Evolutionary conservation across 257 asterid species (phyloP).

Genomic region (Marsdenia floribunda): DNA sequence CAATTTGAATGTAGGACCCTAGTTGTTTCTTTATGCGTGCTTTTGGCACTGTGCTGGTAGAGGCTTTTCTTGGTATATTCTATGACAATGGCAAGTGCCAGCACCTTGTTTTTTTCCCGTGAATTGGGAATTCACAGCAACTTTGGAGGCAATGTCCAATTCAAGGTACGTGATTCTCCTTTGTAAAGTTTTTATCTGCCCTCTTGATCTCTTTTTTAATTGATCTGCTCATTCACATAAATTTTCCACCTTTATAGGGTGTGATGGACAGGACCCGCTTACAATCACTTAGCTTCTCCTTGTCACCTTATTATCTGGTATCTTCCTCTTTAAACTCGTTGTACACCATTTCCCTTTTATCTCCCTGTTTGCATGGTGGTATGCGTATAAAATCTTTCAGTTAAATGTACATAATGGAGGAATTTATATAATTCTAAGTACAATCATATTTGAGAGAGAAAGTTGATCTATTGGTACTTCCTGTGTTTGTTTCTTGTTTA

Average conservation of each 20-base stretch:
- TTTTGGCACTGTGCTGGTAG: constrained; percentile 1
- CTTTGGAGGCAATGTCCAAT: constrained; percentile 17
- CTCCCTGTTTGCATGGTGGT: background rate
- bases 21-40: constrained; percentile 8
- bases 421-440: background rate
- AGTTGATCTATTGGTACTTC: background rate
- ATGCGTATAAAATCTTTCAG: background rate
- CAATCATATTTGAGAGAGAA: background rate
- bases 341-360: background rate
- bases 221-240: background rate
- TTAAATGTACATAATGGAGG: background rate
- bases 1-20: constrained; percentile 10
- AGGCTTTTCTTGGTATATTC: constrained; percentile 11
- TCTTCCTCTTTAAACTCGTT: constrained; percentile 6
- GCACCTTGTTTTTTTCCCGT: constrained; percentile 28
- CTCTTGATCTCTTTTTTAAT: background rate
- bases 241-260: constrained; percentile 19
- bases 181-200: background rate
- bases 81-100: constrained; percentile 36
- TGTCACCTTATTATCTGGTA: constrained; percentile 32
- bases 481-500: background rate
- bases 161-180: constrained; percentile 24
- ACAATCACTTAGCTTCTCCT: constrained; percentile 14
- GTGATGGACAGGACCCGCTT: constrained; percentile 19
- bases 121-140: constrained; percentile 19